Evolutionary conservation across 169 alveolate genomes (phyloP).

Genomic region (Eimeria tenella): DNA sequence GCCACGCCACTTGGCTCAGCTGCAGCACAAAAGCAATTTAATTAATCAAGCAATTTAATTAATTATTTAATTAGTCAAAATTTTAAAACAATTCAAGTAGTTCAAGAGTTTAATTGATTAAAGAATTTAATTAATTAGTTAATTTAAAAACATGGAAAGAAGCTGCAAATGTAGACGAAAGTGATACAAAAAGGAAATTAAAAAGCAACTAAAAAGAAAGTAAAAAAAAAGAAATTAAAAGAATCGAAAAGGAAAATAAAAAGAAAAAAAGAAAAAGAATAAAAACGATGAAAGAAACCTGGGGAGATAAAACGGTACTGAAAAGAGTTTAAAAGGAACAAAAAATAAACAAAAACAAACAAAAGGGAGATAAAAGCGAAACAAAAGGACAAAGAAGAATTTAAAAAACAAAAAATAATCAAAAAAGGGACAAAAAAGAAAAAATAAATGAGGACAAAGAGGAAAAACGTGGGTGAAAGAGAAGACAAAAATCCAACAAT

Average conservation of each 20-base stretch:
- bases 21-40: not conserved
- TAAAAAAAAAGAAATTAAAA: not conserved
- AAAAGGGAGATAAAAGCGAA: not conserved
- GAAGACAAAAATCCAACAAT: no score
- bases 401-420: not conserved
- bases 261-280: not conserved
- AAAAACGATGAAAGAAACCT: not conserved
- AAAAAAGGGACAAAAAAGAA: not conserved
- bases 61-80: no score
- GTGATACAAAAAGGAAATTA: not conserved
- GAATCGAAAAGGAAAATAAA: not conserved
- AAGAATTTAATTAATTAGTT: no score
- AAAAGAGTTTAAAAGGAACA: not conserved
- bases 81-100: no score
- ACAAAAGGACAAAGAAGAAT: not conserved
- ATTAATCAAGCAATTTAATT: no score
- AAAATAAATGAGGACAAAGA: not conserved
- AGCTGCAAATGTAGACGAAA: no score
- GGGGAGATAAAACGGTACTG: not conserved
- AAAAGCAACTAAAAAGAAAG: not conserved
- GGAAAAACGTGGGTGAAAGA: not conserved
- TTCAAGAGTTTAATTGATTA: no score
- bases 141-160: not conserved
- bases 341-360: not conserved
- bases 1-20: constrained; percentile 28